Conservation (phyloP, 2,329 filamentous ascomycete genomes). For the Apiospora pterosperma region DNA sequence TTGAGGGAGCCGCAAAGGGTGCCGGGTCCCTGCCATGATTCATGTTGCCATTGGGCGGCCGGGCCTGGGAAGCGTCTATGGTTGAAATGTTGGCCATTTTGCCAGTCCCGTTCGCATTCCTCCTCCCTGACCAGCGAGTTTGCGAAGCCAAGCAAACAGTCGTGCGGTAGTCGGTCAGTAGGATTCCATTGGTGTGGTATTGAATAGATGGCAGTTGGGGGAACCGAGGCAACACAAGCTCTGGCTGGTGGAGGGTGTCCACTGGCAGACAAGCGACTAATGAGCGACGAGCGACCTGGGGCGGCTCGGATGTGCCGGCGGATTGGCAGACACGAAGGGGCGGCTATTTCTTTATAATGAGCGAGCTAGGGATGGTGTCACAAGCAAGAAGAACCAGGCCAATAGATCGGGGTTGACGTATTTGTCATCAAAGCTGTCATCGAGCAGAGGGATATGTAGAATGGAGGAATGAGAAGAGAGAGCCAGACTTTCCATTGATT, state of each 20-base stretch:
- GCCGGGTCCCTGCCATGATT: neutral
- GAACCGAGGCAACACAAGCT: neutral
- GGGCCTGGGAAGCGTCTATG: neutral
- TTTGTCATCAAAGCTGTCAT: neutral
- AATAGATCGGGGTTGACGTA: neutral
- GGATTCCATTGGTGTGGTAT: neutral
- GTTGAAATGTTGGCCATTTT: neutral
- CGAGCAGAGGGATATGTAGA: neutral
- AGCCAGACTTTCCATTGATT: neutral
- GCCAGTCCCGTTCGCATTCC: neutral
- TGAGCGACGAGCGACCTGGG: neutral
- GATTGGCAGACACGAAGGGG: neutral
- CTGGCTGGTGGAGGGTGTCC: neutral
- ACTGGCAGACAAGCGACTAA: neutral
- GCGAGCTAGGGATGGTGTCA: neutral
- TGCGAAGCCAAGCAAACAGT: neutral
- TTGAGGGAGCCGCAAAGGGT: slow-evolving; percentile 13
- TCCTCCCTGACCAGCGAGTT: neutral
- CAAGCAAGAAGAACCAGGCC: neutral
- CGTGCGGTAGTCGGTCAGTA: neutral
- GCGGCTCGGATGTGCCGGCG: neutral
- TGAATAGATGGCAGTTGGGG: neutral
- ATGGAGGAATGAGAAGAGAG: neutral
- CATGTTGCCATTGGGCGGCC: neutral
- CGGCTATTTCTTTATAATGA: neutral